Percentiles rank a stretch among this genome's conserved stretches.
Evolutionary conservation across 1,284 basidiomycete species (phyloP).

Genomic region (Leccinum griseonigrum): DNA sequence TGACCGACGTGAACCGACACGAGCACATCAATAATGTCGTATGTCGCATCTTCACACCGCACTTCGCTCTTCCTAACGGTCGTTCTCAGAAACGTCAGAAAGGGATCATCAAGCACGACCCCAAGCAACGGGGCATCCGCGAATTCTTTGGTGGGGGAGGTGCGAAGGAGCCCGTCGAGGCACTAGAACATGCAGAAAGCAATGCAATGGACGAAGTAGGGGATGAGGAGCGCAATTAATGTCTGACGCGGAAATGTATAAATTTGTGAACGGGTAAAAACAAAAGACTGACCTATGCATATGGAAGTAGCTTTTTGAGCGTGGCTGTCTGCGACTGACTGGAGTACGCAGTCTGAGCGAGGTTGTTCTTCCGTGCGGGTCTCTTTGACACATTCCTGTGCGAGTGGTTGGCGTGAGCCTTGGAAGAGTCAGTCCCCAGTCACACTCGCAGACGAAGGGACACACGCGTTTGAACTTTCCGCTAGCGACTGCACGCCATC

Average conservation of each 20-base stretch:
- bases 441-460: constrained; percentile 8
- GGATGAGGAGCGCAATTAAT: not conserved
- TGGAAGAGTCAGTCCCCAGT: constrained; percentile 7
- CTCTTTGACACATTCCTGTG: constrained; percentile 72
- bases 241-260: constrained; percentile 9
- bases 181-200: constrained; percentile 25
- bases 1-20: constrained; percentile 54
- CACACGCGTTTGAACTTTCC: constrained; percentile 78
- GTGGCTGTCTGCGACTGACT: constrained; percentile 58
- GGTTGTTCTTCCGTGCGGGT: constrained; percentile 61
- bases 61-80: constrained; percentile 1
- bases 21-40: constrained; percentile 60
- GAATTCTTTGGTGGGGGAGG: constrained; percentile 70
- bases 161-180: constrained; percentile 26
- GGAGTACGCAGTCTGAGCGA: constrained; percentile 65
- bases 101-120: constrained; percentile 78
- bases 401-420: constrained; percentile 68
- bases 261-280: not conserved
- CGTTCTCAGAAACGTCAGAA: constrained; percentile 61
- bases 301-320: constrained; percentile 67
- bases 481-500: constrained; percentile 68
- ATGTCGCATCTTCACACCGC: constrained; percentile 25
- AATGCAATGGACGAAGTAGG: constrained; percentile 26
- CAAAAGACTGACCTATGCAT: constrained; percentile 39
- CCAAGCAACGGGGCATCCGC: constrained; percentile 72